These are phyloP conservation scores for Beauveria asiatica DNA, from an alignment of 2,329 filamentous ascomycete genomes.

Conservation along the genomic window DNA sequence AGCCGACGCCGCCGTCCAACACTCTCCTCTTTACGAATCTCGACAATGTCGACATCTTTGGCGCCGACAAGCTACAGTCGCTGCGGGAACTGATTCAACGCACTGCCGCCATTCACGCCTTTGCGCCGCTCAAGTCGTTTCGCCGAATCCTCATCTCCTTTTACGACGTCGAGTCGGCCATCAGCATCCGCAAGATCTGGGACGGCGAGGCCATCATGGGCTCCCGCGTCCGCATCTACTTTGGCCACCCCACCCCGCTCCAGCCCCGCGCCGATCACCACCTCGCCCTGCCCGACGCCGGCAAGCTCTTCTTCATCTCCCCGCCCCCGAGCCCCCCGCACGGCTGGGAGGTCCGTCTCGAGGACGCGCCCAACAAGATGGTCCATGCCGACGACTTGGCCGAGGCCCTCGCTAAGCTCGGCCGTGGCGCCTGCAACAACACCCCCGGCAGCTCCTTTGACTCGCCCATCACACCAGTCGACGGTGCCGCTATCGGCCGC, in stretches of 20 bases:
- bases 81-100: slow-evolving; percentile 63
- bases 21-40: slow-evolving; percentile 81
- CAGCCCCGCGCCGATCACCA: slow-evolving; percentile 49
- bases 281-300: slow-evolving; percentile 58
- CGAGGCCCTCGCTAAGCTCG: slow-evolving; percentile 54
- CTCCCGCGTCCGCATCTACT: slow-evolving; percentile 60
- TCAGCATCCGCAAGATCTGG: slow-evolving; percentile 62
- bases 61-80: slow-evolving; percentile 61
- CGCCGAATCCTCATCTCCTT: slow-evolving; percentile 75
- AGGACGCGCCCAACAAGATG: slow-evolving; percentile 62
- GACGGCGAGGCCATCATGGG: slow-evolving; percentile 69
- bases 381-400: slow-evolving; percentile 63
- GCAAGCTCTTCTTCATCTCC: slow-evolving; percentile 66
- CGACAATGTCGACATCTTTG: slow-evolving; percentile 63
- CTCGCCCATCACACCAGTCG: slow-evolving; percentile 33
- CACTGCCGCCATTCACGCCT: slow-evolving; percentile 66
- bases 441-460: slow-evolving; percentile 14
- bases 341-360: slow-evolving; percentile 59
- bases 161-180: slow-evolving; percentile 59
- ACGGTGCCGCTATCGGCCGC: slow-evolving; percentile 21
- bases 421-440: slow-evolving; percentile 30
- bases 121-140: slow-evolving; percentile 75
- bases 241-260: slow-evolving; percentile 53
- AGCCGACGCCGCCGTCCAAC: slow-evolving; percentile 71
- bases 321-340: slow-evolving; percentile 60